These are phyloP conservation scores for Thalassiosira livingstoniorum DNA, from an alignment of 352 stramenopile genomes.

Conservation along the genomic window DNA sequence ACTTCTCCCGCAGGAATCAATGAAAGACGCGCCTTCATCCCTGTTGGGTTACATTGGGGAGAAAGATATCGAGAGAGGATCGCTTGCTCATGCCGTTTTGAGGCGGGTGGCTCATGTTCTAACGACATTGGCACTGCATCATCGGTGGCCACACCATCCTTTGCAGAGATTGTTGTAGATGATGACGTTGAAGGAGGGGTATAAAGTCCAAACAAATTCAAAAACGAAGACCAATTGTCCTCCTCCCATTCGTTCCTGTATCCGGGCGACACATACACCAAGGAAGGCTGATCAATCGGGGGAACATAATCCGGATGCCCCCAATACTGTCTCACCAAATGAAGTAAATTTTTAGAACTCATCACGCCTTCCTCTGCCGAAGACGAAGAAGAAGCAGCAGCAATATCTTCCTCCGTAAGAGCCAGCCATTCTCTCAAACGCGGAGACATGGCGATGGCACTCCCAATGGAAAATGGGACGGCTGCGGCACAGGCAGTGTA, in stretches of 20 bases:
- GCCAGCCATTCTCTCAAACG: conserved; percentile 39
- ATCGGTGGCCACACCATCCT: no score
- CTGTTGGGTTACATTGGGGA: conserved; percentile 28
- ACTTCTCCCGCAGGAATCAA: conserved; percentile 11
- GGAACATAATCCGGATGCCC: conserved; percentile 39
- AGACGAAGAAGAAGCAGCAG: background rate
- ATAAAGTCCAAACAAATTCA: conserved; percentile 38
- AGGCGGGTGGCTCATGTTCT: conserved; percentile 33
- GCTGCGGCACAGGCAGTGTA: conserved; percentile 33
- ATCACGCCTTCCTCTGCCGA: background rate
- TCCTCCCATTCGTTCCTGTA: conserved; percentile 28
- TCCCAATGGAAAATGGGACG: conserved; percentile 44
- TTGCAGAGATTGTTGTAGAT: background rate
- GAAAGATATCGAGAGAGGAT: conserved; percentile 36
- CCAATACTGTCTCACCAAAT: conserved; percentile 41
- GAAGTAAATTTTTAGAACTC: conserved; percentile 16
- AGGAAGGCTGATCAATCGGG: conserved; percentile 18
- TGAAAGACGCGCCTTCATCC: conserved; percentile 31
- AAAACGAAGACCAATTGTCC: conserved; percentile 44
- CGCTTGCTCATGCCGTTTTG: conserved; percentile 21
- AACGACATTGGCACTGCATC: conserved; percentile 29
- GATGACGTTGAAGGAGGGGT: background rate
- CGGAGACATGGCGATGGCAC: conserved; percentile 35
- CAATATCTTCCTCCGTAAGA: conserved; percentile 28
- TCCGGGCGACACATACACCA: conserved; percentile 21